Base-by-base conservation (phyloP, 2,329 filamentous ascomycete species). In the Neoascochyta sp. region DNA sequence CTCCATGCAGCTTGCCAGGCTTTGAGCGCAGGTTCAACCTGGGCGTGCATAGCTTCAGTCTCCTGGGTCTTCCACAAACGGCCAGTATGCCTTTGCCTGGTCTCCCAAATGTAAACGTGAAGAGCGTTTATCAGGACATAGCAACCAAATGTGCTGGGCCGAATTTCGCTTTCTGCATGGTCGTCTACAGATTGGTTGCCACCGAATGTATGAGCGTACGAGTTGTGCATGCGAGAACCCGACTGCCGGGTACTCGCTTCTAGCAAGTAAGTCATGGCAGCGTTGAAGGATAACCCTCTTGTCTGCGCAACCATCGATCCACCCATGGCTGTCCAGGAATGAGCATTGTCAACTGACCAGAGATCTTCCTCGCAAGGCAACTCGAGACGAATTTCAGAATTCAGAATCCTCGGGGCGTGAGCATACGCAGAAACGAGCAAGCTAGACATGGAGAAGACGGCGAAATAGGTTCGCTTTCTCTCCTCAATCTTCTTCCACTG, bases 81-180 rank as follows among this genome's bases (percentile, higher is more conserved):
- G 48, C 85, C 88, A 49, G 89, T 82, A 49, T 95, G 89, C 29
- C 88, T 75, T 63, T 95, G 89, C 14, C 90, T 76, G 0, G 89
- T 95, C 64, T 96, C 90, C 92, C 92, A 96, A 24, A 96, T 95
- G 62, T 95, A 95, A 50, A 95, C 95, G 66, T 96, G 92, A 14
- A 96, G 71, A 3, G 92, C 89, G 56, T 95, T 90, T 58, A 96
- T 95, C 41, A 98, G 68, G 5, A 95, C 76, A 16, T 95, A 71
- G 57, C 88, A 95, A 7, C 90, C 92, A 59, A 95, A 94, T 0
- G 88, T 89, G 64, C 90, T 95, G 0, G 88, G 87, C 45, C 77
- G 79, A 26, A 92, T 70, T 18, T 86, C 80, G 30, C 71, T 79
- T 43, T 75, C 69, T 2, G 74, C 65, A 1, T 74, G 52, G 7